Base-by-base conservation (phyloP, 805 yeast genomes). In the Cyberlindnera euphorbiae region DNA sequence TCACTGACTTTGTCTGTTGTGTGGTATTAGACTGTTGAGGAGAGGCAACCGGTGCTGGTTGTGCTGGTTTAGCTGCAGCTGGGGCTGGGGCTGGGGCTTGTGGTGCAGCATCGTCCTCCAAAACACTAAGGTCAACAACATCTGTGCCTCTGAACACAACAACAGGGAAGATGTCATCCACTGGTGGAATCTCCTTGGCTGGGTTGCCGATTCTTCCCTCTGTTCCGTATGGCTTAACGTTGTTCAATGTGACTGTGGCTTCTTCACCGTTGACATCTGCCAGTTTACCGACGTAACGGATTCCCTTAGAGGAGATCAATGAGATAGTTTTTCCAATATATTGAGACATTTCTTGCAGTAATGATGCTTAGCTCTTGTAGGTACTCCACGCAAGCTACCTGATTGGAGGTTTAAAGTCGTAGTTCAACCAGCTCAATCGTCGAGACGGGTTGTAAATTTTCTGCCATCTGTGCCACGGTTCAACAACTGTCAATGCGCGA, bases 81-180 rank as follows among this genome's bases (percentile, higher is more conserved):
- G 33, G 9, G 22, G 45, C 44, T 8, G 45, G 32, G 15, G 59
- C 56, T 32, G 60, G 59, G n/a, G n/a, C n/a, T n/a, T n/a, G n/a
- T n/a, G n/a, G n/a, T n/a, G n/a, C n/a, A n/a, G n/a, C n/a, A 4
- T 79, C 77, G 25, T 69, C 69, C 44, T 88, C 97, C 53, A 90
- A 69, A 37, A 93, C 93, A 47, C 78, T 77, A 59, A 93, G 70
- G 53, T 84, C 96, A 62, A 85, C 83, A 16, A 93, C 97, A 52
- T 90, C 97, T 17, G 84, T 76, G 26, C 98, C 98, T 49, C 89
- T 77, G 59, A 93, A 83, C 37, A 82, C 84, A 34, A 93, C 86
- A 39, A 73, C 75, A 18, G 84, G 89, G 60, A 77, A 85, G 12
- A 81, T 71, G 28, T 68, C 70, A n/a, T 68, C 61, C 14, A 85